Conservation (phyloP, 2,329 filamentous ascomycete genomes). For the Diaporthe eres region DNA sequence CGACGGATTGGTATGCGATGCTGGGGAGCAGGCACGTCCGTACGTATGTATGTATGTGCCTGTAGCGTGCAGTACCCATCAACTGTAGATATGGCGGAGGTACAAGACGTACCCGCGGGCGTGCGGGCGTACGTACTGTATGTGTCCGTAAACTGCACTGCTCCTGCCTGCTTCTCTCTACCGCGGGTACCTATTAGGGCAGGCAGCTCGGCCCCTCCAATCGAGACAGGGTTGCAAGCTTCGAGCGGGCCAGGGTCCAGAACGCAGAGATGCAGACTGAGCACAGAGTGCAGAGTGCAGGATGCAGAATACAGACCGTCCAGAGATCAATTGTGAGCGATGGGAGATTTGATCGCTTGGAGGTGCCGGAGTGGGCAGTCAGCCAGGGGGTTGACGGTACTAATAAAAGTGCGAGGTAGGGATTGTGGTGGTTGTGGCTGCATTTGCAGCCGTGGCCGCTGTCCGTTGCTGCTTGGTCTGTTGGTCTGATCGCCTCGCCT, state of each 20-base stretch:
- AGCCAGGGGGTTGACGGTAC: not conserved
- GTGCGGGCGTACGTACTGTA: not conserved
- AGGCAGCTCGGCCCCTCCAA: slow-evolving; percentile 13
- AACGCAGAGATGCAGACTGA: not conserved
- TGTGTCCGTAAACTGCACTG: not conserved
- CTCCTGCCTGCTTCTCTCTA: slow-evolving; percentile 7
- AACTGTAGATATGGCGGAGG: not conserved
- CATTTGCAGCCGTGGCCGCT: slow-evolving; percentile 11
- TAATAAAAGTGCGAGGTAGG: slow-evolving; percentile 24
- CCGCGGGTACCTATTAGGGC: not conserved
- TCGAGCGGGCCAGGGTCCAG: slow-evolving; percentile 5
- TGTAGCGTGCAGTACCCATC: not conserved
- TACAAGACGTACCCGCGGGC: not conserved
- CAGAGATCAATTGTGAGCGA: slow-evolving; percentile 32
- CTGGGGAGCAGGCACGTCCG: not conserved
- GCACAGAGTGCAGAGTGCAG: slow-evolving; percentile 11
- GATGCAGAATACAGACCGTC: slow-evolving; percentile 9
- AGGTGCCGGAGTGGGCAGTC: slow-evolving; percentile 21
- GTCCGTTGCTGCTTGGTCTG: not conserved
- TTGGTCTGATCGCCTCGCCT: not conserved
- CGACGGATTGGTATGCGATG: slow-evolving; percentile 16
- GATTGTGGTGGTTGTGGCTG: slow-evolving; percentile 17
- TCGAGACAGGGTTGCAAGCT: slow-evolving; percentile 17
- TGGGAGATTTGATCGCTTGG: slow-evolving; percentile 31
- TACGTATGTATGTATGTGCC: not conserved